phyloP scores from a whole-genome alignment of 805 yeast genomes.

The Barnettozyma botsteinii region DNA sequence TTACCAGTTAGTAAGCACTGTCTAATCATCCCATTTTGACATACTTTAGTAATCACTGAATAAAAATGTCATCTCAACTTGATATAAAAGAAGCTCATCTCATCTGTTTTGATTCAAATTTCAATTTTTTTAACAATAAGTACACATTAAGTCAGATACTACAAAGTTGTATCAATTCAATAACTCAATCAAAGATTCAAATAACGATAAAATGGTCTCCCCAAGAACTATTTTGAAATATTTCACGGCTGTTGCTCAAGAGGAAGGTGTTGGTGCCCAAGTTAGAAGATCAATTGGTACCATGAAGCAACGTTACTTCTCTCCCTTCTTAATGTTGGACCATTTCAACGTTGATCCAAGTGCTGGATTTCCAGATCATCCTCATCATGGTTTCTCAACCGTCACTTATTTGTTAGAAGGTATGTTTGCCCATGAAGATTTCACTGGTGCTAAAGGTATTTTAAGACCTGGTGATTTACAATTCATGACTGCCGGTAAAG shows the following conservation, averaged over 20 bases:
- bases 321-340: slow-evolving; percentile 79
- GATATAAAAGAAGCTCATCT: slow-evolving; percentile 5
- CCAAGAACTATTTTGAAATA: slow-evolving; percentile 45
- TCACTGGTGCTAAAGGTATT: slow-evolving; percentile 78
- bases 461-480: slow-evolving; percentile 80
- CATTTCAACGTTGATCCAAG: slow-evolving; percentile 62
- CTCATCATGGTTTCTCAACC: slow-evolving; percentile 82
- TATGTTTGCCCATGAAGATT: slow-evolving; percentile 75
- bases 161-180: neutral
- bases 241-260: slow-evolving; percentile 58
- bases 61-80: neutral
- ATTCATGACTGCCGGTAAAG: slow-evolving; percentile 91
- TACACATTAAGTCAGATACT: neutral
- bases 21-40: no score
- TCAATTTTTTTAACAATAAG: neutral
- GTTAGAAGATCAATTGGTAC: slow-evolving; percentile 81
- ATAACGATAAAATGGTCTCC: slow-evolving; percentile 16
- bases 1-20: no score
- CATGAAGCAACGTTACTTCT: slow-evolving; percentile 59
- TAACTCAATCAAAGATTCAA: neutral
- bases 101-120: neutral
- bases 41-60: no score
- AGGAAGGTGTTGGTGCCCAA: slow-evolving; percentile 85
- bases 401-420: slow-evolving; percentile 63
- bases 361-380: slow-evolving; percentile 79